Evolutionary conservation across 352 stramenopile species (phyloP).

Genomic region (Globisporangium paroecandrum): DNA sequence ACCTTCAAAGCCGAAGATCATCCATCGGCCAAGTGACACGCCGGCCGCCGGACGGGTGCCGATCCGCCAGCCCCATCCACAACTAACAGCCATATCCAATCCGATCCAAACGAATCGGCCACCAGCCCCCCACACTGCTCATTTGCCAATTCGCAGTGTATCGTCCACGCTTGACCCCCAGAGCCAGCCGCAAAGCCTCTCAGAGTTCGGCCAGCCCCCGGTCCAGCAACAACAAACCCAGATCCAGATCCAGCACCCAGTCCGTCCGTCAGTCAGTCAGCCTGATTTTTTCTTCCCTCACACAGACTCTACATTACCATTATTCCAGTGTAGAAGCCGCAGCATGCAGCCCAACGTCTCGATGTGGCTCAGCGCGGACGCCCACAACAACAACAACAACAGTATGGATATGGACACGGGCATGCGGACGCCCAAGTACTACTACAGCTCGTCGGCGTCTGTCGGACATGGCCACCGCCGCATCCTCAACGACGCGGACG

Average conservation of each 20-base stretch:
- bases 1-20: neutral
- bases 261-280: neutral
- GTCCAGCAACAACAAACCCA: neutral
- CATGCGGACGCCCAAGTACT: conserved; percentile 2
- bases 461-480: conserved; percentile 3
- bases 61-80: neutral
- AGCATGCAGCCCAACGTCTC: conserved; percentile 8
- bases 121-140: neutral
- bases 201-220: neutral
- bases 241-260: conserved; percentile 3
- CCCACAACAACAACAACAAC: neutral
- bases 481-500: conserved; percentile 13
- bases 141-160: conserved; percentile 11
- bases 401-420: neutral
- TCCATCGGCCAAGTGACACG: conserved; percentile 7
- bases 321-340: neutral
- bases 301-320: neutral
- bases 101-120: neutral
- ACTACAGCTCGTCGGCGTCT: neutral
- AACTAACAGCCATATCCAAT: neutral
- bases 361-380: conserved; percentile 5
- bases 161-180: neutral
- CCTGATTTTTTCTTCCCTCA: conserved; percentile 1
- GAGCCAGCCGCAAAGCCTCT: neutral
- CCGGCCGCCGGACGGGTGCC: neutral